Conservation (phyloP, 1,139 yeast species). For the Scheffersomyces segobiensis region DNA sequence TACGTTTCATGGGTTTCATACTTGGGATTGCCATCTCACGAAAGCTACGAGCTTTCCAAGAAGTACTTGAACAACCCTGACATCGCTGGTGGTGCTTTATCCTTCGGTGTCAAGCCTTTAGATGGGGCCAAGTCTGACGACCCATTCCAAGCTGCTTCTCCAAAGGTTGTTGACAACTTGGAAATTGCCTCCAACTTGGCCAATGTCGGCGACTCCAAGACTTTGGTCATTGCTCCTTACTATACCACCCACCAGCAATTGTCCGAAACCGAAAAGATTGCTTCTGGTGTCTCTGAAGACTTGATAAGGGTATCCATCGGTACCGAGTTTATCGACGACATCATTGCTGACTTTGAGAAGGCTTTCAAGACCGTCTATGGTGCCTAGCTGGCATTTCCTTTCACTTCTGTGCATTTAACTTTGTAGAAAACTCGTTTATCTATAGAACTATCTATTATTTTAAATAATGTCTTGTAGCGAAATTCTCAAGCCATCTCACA, state of each 20-base stretch:
- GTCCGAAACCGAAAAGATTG: constrained; percentile 71
- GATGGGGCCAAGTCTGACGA: constrained; percentile 44
- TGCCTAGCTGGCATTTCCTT: constrained; percentile 1
- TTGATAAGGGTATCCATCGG: constrained; percentile 88
- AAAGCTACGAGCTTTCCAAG: constrained; percentile 77
- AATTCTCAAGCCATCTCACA: background rate
- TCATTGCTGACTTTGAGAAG: constrained; percentile 83
- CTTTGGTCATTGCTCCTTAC: constrained; percentile 93
- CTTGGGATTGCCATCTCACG: constrained; percentile 85
- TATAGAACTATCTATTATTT: background rate
- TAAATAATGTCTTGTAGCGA: background rate
- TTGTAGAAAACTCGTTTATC: background rate
- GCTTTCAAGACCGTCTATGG: constrained; percentile 60
- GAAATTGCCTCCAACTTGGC: constrained; percentile 90
- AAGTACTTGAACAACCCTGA: constrained; percentile 66
- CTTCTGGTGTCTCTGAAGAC: constrained; percentile 85
- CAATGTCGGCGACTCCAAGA: constrained; percentile 94
- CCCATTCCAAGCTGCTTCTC: constrained; percentile 73
- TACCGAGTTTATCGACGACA: constrained; percentile 85
- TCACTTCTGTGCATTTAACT: background rate
- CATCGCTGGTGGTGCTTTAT: constrained; percentile 83
- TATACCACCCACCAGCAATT: constrained; percentile 95
- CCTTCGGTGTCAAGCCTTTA: constrained; percentile 81
- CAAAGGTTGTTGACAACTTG: constrained; percentile 77
- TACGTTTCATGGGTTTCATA: constrained; percentile 87